A percentile compares a stretch with the other conserved stretches of the same genome.
Evolutionary conservation across 2,329 filamentous ascomycete species (phyloP).

Genomic region (Immersiporthe knoxdaviesiana): DNA sequence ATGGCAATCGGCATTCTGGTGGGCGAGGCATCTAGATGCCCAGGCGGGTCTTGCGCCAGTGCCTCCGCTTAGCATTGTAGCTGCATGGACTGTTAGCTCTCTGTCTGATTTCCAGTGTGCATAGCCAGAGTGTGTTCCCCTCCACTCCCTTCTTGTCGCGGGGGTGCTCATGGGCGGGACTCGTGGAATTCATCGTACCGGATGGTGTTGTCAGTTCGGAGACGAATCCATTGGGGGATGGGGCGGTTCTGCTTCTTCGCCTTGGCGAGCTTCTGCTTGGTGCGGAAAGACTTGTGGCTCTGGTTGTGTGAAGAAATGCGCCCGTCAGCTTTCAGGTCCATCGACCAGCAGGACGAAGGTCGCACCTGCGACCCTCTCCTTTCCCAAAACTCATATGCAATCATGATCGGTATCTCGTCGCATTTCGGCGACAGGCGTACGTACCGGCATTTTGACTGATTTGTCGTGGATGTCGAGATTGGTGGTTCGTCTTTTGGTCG

Average conservation of each 20-base stretch:
- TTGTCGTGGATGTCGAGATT: slow-evolving; percentile 38
- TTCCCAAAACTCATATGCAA: neutral
- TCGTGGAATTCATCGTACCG: slow-evolving; percentile 67
- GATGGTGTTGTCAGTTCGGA: slow-evolving; percentile 98
- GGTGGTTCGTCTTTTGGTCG: slow-evolving; percentile 26
- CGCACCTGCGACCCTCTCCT: neutral
- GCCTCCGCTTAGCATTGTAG: slow-evolving; percentile 99
- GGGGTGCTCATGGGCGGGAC: neutral
- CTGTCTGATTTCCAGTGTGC: slow-evolving; percentile 15
- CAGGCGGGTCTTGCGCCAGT: slow-evolving; percentile 99
- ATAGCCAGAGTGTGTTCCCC: neutral
- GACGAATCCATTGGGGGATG: slow-evolving; percentile 99
- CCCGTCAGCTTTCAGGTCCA: slow-evolving; percentile 26
- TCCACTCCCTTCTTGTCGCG: neutral
- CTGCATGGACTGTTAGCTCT: slow-evolving; percentile 51
- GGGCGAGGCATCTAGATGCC: slow-evolving; percentile 80
- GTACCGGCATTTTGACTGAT: slow-evolving; percentile 47
- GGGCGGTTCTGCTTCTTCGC: slow-evolving; percentile 99
- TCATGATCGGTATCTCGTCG: neutral
- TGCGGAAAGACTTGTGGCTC: slow-evolving; percentile 99
- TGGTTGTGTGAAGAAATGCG: slow-evolving; percentile 47
- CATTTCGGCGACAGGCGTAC: slow-evolving; percentile 30
- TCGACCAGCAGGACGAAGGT: slow-evolving; percentile 9
- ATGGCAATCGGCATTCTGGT: slow-evolving; percentile 28
- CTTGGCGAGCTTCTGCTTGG: slow-evolving; percentile 99